Base-by-base conservation (phyloP, 306 rosid species). In the Quercus suber region DNA sequence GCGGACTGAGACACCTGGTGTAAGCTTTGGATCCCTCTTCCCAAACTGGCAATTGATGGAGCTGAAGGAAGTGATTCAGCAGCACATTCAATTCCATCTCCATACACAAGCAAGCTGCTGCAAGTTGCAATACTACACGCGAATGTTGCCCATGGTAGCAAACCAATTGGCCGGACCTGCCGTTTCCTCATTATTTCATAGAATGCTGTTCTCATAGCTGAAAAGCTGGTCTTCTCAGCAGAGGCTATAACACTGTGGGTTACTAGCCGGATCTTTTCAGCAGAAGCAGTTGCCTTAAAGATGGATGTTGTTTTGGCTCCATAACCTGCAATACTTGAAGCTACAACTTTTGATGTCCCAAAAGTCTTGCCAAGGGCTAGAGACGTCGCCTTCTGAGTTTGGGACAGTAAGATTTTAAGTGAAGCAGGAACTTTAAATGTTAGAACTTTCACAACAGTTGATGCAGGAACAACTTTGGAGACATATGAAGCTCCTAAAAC, bases 111-210 rank as follows among this genome's bases (percentile, higher is more conserved):
- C 87, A 93, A 74, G 69, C 94, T 88, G 0, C 93, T 74, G 85
- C 98, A 93, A 55, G 93, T 86, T 70, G 88, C 90, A 41, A 88
- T 55, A 73, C 98, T 91, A 18, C 93, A 84, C 52, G 79, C 94
- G 55, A 93, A 91, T 71, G 98, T 89, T 30, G 92, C 92, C 93
- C 89, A 91, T 1, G 97, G 97, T 60, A 88, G 82, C 78, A 87
- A 73, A 76, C 93, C 94, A 2, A 93, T 30, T 35, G 88, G 90
- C 69, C 49, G 79, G 18, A 86, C 53, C 69, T 49, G 88, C 7
- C 90, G 86, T 80, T 84, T 91, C 83, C 93, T 89, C 97, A 93
- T 93, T 85, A 91, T 93, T 80, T 91, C 90, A 68, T 91, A 91
- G 88, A 93, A 89, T 76, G 94, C 86, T 12, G 97, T 80, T 81